These are phyloP conservation scores for Strombidium stylifer DNA, from an alignment of 73 alveolate species.

Conservation along the genomic window DNA sequence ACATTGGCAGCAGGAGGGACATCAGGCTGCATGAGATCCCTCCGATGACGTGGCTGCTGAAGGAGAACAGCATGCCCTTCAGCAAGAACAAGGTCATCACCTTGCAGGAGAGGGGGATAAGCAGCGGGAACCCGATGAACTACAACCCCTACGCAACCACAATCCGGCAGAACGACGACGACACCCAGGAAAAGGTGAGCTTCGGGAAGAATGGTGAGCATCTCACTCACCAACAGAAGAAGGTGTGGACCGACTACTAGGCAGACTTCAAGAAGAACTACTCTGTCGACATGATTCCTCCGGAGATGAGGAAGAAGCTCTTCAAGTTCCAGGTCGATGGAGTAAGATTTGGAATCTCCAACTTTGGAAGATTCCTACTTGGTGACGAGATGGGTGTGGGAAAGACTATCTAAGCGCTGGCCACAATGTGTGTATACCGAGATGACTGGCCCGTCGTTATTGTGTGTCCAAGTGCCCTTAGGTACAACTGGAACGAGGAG, in stretches of 20 bases:
- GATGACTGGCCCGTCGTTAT: slow-evolving; percentile 91
- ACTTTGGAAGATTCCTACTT: slow-evolving; percentile 71
- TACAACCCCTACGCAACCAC: slow-evolving; percentile 1
- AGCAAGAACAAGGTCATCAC: no score
- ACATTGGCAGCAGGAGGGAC: background rate
- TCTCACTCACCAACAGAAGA: no score
- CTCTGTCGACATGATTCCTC: slow-evolving; percentile 65
- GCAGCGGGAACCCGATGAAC: background rate
- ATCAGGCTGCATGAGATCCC: slow-evolving; percentile 7
- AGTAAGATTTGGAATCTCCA: slow-evolving; percentile 69
- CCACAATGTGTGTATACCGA: slow-evolving; percentile 64
- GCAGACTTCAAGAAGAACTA: slow-evolving; percentile 10
- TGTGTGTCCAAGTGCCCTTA: slow-evolving; percentile 85
- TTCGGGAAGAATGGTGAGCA: background rate
- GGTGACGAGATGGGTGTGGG: slow-evolving; percentile 96
- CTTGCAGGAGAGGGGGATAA: slow-evolving; percentile 2
- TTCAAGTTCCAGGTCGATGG: slow-evolving; percentile 79
- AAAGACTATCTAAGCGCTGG: slow-evolving; percentile 82
- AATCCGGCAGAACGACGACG: background rate
- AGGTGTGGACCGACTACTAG: background rate
- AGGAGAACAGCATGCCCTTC: slow-evolving; percentile 16
- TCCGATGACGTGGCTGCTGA: slow-evolving; percentile 1
- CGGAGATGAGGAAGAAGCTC: slow-evolving; percentile 37
- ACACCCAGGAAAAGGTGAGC: background rate
- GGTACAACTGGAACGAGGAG: slow-evolving; percentile 94